Evolutionary conservation across 768 basidiomycete genomes (phyloP).

Genomic region (Mycena galopus): DNA sequence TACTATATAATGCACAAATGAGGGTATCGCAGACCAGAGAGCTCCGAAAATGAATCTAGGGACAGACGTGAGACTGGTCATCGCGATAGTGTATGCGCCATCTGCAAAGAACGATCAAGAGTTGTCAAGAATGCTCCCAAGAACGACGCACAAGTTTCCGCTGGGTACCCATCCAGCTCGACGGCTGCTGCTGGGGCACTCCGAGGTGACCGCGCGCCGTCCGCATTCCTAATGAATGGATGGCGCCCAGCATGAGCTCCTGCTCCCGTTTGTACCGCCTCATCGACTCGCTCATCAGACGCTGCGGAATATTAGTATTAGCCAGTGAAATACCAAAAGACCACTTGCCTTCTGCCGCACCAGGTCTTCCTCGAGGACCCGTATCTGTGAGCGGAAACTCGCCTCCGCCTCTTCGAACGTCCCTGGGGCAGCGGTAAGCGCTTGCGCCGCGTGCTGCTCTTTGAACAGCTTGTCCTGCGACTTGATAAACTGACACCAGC

Average conservation of each 20-base stretch:
- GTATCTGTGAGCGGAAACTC: conserved; percentile 73
- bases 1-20: conserved; percentile 36
- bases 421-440: conserved; percentile 57
- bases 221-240: conserved; percentile 79
- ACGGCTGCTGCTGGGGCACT: conserved; percentile 63
- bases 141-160: conserved; percentile 60
- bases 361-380: conserved; percentile 75
- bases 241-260: conserved; percentile 81
- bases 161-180: conserved; percentile 80
- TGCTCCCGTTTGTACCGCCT: conserved; percentile 81
- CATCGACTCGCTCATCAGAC: conserved; percentile 65
- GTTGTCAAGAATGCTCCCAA: background rate
- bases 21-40: conserved; percentile 25
- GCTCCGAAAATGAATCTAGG: conserved; percentile 25
- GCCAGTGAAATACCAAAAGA: background rate
- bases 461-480: conserved; percentile 91
- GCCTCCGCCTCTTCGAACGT: conserved; percentile 82
- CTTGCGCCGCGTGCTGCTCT: conserved; percentile 77
- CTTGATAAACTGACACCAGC: conserved; percentile 83
- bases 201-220: conserved; percentile 72
- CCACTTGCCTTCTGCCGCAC: conserved; percentile 64
- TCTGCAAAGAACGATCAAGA: background rate
- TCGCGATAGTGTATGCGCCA: conserved; percentile 32
- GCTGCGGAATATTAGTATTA: conserved; percentile 45
- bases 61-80: conserved; percentile 5